Percentiles rank a stretch among this genome's conserved stretches.
phyloP scores from a whole-genome alignment of 345 rosid genomes.

The Abelmoschus esculentus region DNA sequence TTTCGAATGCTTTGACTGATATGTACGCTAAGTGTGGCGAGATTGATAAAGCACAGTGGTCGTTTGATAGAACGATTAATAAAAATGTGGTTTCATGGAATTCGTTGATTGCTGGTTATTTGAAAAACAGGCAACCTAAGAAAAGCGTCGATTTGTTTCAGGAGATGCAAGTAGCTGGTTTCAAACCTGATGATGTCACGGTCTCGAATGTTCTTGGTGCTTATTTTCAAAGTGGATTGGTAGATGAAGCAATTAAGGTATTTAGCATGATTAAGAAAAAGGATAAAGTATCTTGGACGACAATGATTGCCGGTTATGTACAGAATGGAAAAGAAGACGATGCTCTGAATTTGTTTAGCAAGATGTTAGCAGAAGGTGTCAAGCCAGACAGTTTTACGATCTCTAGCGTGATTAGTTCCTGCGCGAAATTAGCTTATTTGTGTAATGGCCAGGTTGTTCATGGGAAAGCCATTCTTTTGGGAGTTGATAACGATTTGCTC shows the following conservation, averaged over 20 bases:
- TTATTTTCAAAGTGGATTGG: conserved; percentile 27
- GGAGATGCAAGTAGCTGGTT: conserved; percentile 31
- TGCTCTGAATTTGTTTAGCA: conserved; percentile 34
- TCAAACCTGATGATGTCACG: conserved; percentile 46
- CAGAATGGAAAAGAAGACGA: conserved; percentile 51
- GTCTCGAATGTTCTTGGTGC: conserved; percentile 42
- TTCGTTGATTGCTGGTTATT: conserved; percentile 43
- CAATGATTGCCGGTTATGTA: conserved; percentile 49
- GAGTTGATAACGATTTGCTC: conserved; percentile 37
- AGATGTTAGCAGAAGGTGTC: conserved; percentile 35
- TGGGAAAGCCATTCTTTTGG: conserved; percentile 38
- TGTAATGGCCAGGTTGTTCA: conserved; percentile 43
- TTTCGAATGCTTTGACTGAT: conserved; percentile 50
- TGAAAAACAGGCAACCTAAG: conserved; percentile 33
- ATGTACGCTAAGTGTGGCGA: conserved; percentile 50
- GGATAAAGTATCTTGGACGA: conserved; percentile 53
- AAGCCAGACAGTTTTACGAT: conserved; percentile 40
- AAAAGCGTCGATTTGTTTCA: conserved; percentile 41
- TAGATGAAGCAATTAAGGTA: conserved; percentile 27
- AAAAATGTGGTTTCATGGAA: conserved; percentile 51
- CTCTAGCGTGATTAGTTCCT: conserved; percentile 44
- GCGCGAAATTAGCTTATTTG: conserved; percentile 48
- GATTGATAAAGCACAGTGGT: conserved; percentile 37
- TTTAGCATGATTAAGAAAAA: conserved; percentile 34
- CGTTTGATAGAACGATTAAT: conserved; percentile 30